Conservation (phyloP, 2,329 filamentous ascomycete species). For the Parasarocladium wereldwijsianum region DNA sequence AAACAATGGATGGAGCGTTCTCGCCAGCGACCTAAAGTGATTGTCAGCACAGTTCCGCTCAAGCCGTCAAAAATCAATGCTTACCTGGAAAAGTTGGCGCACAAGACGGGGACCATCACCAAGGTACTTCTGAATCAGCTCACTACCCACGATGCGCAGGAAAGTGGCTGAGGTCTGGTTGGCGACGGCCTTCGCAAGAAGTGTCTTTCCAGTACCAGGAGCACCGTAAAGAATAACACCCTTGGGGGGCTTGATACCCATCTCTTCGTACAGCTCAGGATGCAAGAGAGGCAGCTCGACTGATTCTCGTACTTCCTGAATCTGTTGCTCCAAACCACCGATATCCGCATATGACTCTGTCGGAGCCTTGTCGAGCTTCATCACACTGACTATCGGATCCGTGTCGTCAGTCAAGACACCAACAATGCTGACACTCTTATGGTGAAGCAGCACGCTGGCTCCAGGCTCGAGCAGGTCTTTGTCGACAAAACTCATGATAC, state of each 20-base stretch:
- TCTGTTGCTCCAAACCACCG: conserved; percentile 86
- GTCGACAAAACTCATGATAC: conserved; percentile 99
- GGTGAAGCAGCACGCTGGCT: conserved; percentile 85
- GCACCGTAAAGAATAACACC: conserved; percentile 98
- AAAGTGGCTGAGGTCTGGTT: conserved; percentile 99
- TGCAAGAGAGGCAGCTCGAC: conserved; percentile 91
- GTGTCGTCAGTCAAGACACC: conserved; percentile 94
- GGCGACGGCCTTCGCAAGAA: conserved; percentile 91
- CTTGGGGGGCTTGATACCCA: conserved; percentile 99
- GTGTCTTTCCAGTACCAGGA: conserved; percentile 90
- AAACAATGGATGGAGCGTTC: conserved; percentile 92
- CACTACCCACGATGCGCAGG: conserved; percentile 89
- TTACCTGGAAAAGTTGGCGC: conserved; percentile 81
- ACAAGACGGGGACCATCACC: conserved; percentile 91
- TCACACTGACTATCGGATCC: conserved; percentile 89
- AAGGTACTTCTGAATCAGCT: conserved; percentile 97
- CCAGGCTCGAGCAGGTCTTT: conserved; percentile 96
- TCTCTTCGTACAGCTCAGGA: conserved; percentile 96
- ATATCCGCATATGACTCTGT: conserved; percentile 98
- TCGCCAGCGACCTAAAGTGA: conserved; percentile 66
- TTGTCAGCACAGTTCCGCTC: not conserved
- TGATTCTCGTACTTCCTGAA: conserved; percentile 94
- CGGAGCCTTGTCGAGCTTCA: conserved; percentile 98
- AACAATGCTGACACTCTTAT: conserved; percentile 96
- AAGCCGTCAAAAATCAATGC: conserved; percentile 7